Evolutionary conservation across 805 yeast species (phyloP).

Genomic region (Ogataea ganodermae): DNA sequence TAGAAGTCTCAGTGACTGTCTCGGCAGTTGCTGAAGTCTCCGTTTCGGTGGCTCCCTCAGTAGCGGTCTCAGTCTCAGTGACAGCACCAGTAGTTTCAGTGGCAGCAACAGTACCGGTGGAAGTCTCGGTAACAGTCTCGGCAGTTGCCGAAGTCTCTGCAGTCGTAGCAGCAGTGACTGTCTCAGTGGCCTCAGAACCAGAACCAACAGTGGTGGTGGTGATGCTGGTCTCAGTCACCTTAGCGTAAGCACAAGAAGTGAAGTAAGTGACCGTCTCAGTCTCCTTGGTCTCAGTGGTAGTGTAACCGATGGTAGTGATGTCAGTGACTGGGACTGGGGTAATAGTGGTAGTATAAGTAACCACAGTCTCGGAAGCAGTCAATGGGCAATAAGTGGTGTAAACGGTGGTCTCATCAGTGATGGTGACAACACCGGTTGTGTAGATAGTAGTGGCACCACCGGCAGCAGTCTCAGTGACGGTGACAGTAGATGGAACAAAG

Average conservation of each 20-base stretch:
- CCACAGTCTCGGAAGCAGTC: constrained; percentile 13
- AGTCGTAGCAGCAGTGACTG: constrained; percentile 15
- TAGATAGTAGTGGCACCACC: constrained; percentile 8
- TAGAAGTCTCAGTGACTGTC: constrained; percentile 8
- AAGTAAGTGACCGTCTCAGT: constrained; percentile 7
- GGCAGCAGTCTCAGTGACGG: constrained; percentile 13
- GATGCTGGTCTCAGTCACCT: constrained; percentile 1
- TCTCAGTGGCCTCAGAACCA: constrained; percentile 12
- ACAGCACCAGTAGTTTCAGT: constrained; percentile 8
- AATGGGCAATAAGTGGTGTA: constrained; percentile 9
- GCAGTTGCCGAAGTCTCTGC: constrained; percentile 17
- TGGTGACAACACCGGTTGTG: constrained; percentile 28
- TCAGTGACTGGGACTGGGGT: constrained; percentile 5
- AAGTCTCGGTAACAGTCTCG: constrained; percentile 5
- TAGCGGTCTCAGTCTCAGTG: constrained; percentile 9
- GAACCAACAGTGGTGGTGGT: constrained; percentile 10
- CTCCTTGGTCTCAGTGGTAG: constrained; percentile 18
- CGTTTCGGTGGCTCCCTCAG: constrained; percentile 8
- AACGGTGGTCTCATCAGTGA: constrained; percentile 15
- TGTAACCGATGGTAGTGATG: constrained; percentile 6
- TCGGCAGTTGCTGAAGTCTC: constrained; percentile 8
- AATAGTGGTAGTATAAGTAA: constrained; percentile 9
- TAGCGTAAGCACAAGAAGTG: constrained; percentile 8
- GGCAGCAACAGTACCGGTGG: constrained; percentile 2
- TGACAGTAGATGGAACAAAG: constrained; percentile 12